A percentile compares a stretch with the other conserved stretches of the same genome.
These are phyloP conservation scores for Helichrysum umbraculigerum DNA, from an alignment of 129 eudicot genomes.

Conservation along the genomic window DNA sequence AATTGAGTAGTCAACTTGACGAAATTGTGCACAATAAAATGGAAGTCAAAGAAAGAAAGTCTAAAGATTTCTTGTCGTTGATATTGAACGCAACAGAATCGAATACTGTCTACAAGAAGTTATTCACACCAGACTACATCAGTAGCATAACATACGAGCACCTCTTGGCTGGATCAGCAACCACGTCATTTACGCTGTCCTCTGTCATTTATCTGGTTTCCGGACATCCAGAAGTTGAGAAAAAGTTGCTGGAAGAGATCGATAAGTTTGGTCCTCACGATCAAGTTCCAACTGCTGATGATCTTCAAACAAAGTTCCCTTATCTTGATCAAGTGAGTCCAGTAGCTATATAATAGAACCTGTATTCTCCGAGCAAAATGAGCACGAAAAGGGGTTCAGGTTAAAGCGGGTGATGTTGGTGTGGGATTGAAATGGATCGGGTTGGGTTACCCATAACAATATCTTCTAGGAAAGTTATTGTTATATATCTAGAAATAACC, in stretches of 20 bases:
- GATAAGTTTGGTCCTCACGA: conserved; percentile 67
- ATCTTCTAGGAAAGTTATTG: too few species aligned
- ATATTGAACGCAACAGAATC: conserved; percentile 65
- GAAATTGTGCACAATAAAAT: conserved; percentile 55
- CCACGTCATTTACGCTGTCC: conserved; percentile 81
- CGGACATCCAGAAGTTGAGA: conserved; percentile 76
- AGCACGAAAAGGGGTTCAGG: too few species aligned
- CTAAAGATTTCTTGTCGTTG: conserved; percentile 75
- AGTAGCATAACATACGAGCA: conserved; percentile 90
- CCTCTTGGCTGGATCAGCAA: conserved; percentile 87
- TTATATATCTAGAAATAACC: too few species aligned
- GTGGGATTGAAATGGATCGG: too few species aligned
- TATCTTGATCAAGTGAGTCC: conserved; percentile 73
- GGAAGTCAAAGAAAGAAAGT: conserved; percentile 35
- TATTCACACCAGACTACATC: conserved; percentile 72
- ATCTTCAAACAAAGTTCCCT: conserved; percentile 74
- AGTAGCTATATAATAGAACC: background rate
- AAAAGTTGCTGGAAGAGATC: conserved; percentile 70
- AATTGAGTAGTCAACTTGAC: conserved; percentile 50
- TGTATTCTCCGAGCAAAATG: too few species aligned
- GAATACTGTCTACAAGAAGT: conserved; percentile 40
- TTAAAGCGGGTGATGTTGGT: too few species aligned
- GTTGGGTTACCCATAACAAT: too few species aligned
- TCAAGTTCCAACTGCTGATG: conserved; percentile 67
- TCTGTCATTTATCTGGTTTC: conserved; percentile 61